phyloP scores from a whole-genome alignment of 2,329 filamentous ascomycete genomes.

The Aspergillus jensenii region DNA sequence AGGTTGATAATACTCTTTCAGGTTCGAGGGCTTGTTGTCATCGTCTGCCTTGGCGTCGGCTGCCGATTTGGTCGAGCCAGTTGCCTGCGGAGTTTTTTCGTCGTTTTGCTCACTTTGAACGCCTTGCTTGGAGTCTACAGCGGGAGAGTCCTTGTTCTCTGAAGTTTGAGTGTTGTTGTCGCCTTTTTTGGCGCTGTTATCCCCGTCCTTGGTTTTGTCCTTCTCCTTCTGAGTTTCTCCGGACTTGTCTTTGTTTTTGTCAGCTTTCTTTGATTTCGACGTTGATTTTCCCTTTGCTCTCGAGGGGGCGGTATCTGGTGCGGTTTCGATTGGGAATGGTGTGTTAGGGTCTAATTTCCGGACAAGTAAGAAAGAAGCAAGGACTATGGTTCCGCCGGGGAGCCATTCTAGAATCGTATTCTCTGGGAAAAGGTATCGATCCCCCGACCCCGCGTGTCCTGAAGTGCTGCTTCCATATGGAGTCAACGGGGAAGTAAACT shows the following conservation, averaged over 20 bases:
- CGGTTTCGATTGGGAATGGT: slow-evolving; percentile 38
- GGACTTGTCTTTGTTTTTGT: slow-evolving; percentile 23
- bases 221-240: slow-evolving; percentile 8
- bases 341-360: slow-evolving; percentile 42
- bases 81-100: background rate
- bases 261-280: slow-evolving; percentile 40
- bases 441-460: slow-evolving; percentile 43
- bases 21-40: slow-evolving; percentile 18
- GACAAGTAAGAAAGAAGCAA: slow-evolving; percentile 50
- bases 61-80: background rate
- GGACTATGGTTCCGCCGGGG: slow-evolving; percentile 44
- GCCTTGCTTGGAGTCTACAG: slow-evolving; percentile 11
- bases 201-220: slow-evolving; percentile 11
- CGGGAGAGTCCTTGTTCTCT: slow-evolving; percentile 6
- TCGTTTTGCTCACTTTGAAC: slow-evolving; percentile 14
- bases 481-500: slow-evolving; percentile 45
- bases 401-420: slow-evolving; percentile 50
- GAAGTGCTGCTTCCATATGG: slow-evolving; percentile 43
- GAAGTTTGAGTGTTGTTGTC: slow-evolving; percentile 8
- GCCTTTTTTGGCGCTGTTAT: slow-evolving; percentile 4
- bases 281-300: slow-evolving; percentile 30
- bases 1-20: slow-evolving; percentile 52
- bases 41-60: slow-evolving; percentile 7
- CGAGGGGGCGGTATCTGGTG: slow-evolving; percentile 28
- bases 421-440: slow-evolving; percentile 51